phyloP scores from a whole-genome alignment of 768 basidiomycete species.

The Lentinula aciculospora region DNA sequence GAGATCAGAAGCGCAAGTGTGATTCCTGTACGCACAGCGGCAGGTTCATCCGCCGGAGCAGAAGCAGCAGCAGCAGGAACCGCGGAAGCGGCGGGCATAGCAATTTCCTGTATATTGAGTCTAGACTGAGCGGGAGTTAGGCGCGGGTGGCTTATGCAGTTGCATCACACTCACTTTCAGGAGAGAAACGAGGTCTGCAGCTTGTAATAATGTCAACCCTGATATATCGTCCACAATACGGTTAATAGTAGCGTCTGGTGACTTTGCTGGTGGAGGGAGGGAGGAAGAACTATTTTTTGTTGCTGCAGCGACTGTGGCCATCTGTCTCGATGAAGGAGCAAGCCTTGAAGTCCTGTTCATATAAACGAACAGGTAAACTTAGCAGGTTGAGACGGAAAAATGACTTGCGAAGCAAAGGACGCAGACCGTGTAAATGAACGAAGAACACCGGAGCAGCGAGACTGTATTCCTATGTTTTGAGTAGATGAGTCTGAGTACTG shows the following conservation, averaged over 20 bases:
- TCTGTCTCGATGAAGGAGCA: slow-evolving; percentile 41
- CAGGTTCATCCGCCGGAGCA: slow-evolving; percentile 54
- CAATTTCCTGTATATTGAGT: slow-evolving; percentile 96
- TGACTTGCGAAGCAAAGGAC: slow-evolving; percentile 28
- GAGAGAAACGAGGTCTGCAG: slow-evolving; percentile 86
- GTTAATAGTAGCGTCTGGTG: slow-evolving; percentile 60
- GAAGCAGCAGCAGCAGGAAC: slow-evolving; percentile 51
- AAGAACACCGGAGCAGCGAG: slow-evolving; percentile 35
- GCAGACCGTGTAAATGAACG: slow-evolving; percentile 37
- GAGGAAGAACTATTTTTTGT: slow-evolving; percentile 34
- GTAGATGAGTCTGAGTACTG: not conserved
- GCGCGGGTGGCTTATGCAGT: not conserved
- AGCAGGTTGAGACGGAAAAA: not conserved
- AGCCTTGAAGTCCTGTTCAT: slow-evolving; percentile 29
- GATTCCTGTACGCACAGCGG: slow-evolving; percentile 46
- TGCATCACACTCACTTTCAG: slow-evolving; percentile 63
- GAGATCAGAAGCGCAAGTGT: not conserved
- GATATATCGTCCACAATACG: slow-evolving; percentile 94
- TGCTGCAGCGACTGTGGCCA: slow-evolving; percentile 48
- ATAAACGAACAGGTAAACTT: not conserved
- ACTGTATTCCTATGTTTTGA: slow-evolving; percentile 22
- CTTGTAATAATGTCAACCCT: slow-evolving; percentile 82
- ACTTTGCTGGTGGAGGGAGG: slow-evolving; percentile 33
- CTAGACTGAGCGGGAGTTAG: slow-evolving; percentile 49
- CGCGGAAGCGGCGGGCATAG: slow-evolving; percentile 75